phyloP scores from a whole-genome alignment of 208 protist genomes.

The Phytomonas francai region DNA sequence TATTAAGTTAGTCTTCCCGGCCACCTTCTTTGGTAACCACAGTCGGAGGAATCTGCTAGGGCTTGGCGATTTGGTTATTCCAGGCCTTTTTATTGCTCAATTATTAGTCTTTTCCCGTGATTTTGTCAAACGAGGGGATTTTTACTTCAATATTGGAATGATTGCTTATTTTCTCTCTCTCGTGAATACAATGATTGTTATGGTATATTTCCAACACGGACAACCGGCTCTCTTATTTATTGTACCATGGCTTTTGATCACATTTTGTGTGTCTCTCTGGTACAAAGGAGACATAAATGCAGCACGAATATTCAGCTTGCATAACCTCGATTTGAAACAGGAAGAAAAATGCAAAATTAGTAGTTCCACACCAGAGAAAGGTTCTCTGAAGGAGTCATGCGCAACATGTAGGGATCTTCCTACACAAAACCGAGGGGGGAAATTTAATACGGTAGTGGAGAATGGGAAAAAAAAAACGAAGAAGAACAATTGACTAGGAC shows the following conservation, averaged over 20 bases:
- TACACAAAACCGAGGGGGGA: neutral
- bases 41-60: conserved; percentile 89
- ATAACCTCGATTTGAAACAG: neutral
- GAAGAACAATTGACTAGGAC: neutral
- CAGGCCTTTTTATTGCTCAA: conserved; percentile 93
- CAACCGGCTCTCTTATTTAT: conserved; percentile 92
- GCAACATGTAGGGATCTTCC: too few relatives aligned
- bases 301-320: conserved; percentile 12
- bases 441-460: neutral
- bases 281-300: conserved; percentile 61
- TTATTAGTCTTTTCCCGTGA: conserved; percentile 88
- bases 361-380: neutral
- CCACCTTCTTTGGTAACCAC: conserved; percentile 67
- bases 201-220: conserved; percentile 92
- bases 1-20: conserved; percentile 94
- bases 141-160: conserved; percentile 86
- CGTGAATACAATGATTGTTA: conserved; percentile 91
- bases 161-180: conserved; percentile 89
- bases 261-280: conserved; percentile 31
- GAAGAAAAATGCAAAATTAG: neutral
- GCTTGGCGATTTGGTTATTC: conserved; percentile 95
- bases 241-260: conserved; percentile 82
- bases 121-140: conserved; percentile 39
- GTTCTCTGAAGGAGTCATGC: neutral
- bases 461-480: neutral